These are phyloP conservation scores for Chaetoceros tenuissimus DNA, from an alignment of 108 stramenopile genomes.

Conservation along the genomic window DNA sequence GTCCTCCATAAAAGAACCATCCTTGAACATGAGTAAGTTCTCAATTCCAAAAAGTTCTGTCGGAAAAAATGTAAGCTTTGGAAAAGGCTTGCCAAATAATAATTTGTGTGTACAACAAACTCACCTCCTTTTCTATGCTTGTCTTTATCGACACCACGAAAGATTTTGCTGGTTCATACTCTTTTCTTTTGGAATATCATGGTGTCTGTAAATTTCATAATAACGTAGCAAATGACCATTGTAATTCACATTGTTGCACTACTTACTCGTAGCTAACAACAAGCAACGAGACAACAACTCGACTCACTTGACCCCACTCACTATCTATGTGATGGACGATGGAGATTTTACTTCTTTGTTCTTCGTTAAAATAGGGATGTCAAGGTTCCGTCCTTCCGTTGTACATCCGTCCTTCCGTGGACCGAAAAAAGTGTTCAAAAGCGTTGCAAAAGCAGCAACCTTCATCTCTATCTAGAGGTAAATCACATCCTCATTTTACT, in stretches of 20 bases:
- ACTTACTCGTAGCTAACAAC: slow-evolving; percentile 85
- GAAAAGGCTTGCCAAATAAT: slow-evolving; percentile 54
- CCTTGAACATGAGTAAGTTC: slow-evolving; percentile 71
- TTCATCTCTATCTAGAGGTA: too few relatives aligned
- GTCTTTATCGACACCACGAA: slow-evolving; percentile 28
- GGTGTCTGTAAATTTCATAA: slow-evolving; percentile 79
- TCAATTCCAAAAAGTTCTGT: slow-evolving; percentile 79
- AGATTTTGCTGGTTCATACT: slow-evolving; percentile 12
- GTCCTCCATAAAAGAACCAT: slow-evolving; percentile 64
- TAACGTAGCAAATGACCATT: slow-evolving; percentile 91
- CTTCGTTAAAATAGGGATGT: too few relatives aligned
- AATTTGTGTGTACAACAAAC: too few relatives aligned
- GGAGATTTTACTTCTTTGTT: too few relatives aligned
- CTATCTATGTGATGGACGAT: slow-evolving; percentile 75
- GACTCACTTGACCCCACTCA: slow-evolving; percentile 81
- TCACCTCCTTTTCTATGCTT: slow-evolving; percentile 19
- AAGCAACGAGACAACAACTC: slow-evolving; percentile 82
- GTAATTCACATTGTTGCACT: slow-evolving; percentile 83
- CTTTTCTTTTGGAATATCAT: neutral
- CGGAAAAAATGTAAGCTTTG: slow-evolving; percentile 55
- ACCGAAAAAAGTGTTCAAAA: too few relatives aligned
- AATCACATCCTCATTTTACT: too few relatives aligned
- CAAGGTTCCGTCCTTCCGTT: too few relatives aligned
- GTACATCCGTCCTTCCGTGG: too few relatives aligned
- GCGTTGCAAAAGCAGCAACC: too few relatives aligned